phyloP scores from a whole-genome alignment of 2,329 filamentous ascomycete genomes.

The Talaromyces sp. region DNA sequence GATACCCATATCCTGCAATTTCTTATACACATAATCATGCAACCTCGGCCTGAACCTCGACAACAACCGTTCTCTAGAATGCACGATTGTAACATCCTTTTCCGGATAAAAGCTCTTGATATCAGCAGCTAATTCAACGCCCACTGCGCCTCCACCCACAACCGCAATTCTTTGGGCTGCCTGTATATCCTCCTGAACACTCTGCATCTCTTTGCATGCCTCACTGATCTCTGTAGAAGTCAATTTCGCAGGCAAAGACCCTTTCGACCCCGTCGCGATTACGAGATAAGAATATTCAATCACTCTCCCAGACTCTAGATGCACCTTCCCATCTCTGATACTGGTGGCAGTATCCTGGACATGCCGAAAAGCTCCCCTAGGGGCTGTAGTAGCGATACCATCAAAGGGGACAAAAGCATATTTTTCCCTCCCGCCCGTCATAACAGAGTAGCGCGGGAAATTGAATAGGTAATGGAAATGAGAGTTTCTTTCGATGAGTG shows the following conservation, averaged over 20 bases:
- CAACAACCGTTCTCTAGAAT: slow-evolving; percentile 8
- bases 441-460: slow-evolving; percentile 10
- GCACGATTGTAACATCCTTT: slow-evolving; percentile 8
- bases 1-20: slow-evolving; percentile 2
- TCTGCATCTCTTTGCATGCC: neutral
- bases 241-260: neutral
- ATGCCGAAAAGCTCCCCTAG: neutral
- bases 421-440: neutral
- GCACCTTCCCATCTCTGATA: neutral
- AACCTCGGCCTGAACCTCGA: neutral
- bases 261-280: neutral
- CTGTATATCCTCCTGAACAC: neutral
- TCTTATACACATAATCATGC: slow-evolving; percentile 4
- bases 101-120: slow-evolving; percentile 9
- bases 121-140: slow-evolving; percentile 3
- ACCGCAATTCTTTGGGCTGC: neutral
- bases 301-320: neutral
- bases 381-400: neutral
- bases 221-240: slow-evolving; percentile 6
- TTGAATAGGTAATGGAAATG: slow-evolving; percentile 14
- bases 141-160: slow-evolving; percentile 6
- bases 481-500: slow-evolving; percentile 7
- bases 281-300: slow-evolving; percentile 8
- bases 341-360: neutral
- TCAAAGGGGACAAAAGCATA: slow-evolving; percentile 10